Evolutionary conservation across 371 early-diverging fungal species (phyloP).

Genomic region (Lichtheimia ramosa): DNA sequence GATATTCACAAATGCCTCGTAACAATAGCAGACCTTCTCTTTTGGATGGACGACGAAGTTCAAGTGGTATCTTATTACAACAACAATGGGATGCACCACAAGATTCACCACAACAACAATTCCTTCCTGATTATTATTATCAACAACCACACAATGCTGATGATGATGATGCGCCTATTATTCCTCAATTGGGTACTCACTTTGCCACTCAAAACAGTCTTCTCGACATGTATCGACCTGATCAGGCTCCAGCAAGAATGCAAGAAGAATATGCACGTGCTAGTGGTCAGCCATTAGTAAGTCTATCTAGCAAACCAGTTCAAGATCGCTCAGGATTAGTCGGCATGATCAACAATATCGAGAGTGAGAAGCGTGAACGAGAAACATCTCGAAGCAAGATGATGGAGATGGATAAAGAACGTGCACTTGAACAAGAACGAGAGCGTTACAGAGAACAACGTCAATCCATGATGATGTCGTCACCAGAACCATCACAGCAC

Average conservation of each 20-base stretch:
- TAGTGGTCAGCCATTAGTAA: slow-evolving; percentile 45
- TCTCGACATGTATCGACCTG: slow-evolving; percentile 31
- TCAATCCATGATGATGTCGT: slow-evolving; percentile 6
- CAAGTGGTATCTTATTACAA: slow-evolving; percentile 6
- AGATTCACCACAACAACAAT: slow-evolving; percentile 2
- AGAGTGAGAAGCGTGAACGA: not conserved
- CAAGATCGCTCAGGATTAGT: slow-evolving; percentile 45
- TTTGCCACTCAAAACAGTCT: slow-evolving; percentile 28
- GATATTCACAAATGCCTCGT: not conserved
- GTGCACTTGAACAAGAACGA: slow-evolving; percentile 34
- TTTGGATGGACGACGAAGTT: not conserved
- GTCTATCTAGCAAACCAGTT: slow-evolving; percentile 36
- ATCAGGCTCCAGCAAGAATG: slow-evolving; percentile 34
- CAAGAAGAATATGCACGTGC: slow-evolving; percentile 43
- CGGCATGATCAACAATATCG: slow-evolving; percentile 13
- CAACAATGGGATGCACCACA: slow-evolving; percentile 8
- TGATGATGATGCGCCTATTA: slow-evolving; percentile 29
- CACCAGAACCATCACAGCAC: not conserved
- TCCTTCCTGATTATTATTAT: not conserved
- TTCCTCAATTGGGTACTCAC: slow-evolving; percentile 19
- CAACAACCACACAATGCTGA: slow-evolving; percentile 2
- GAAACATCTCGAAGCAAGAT: slow-evolving; percentile 18
- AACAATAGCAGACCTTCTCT: not conserved
- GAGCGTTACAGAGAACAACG: slow-evolving; percentile 24
- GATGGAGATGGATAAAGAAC: slow-evolving; percentile 29